A percentile compares a stretch with the other conserved stretches of the same genome.
Conservation (phyloP, 805 yeast genomes). For the Candida ficus region DNA sequence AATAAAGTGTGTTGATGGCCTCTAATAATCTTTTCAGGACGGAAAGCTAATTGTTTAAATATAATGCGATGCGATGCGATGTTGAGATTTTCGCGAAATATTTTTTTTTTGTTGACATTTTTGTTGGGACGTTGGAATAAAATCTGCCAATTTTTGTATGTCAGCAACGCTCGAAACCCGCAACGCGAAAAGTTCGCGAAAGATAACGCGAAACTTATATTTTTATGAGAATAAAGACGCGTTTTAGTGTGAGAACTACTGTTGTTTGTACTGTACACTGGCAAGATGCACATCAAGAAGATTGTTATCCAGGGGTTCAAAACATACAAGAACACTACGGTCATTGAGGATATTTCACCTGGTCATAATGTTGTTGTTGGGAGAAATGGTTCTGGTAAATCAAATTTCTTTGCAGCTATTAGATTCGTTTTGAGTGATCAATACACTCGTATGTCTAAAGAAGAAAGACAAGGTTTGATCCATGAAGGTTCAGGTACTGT, state of each 20-base stretch:
- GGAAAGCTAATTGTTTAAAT: no score
- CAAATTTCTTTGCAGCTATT: conserved; percentile 92
- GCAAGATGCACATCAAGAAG: conserved; percentile 36
- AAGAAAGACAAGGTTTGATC: conserved; percentile 79
- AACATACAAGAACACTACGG: conserved; percentile 81
- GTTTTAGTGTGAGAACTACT: conserved; percentile 3
- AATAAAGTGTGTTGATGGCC: neutral
- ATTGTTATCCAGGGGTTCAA: conserved; percentile 89
- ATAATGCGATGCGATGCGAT: neutral
- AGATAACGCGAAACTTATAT: neutral
- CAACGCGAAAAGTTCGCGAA: neutral
- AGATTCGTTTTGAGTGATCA: conserved; percentile 90
- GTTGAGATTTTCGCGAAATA: conserved; percentile 3
- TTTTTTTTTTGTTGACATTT: conserved; percentile 4
- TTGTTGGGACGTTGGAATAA: conserved; percentile 11
- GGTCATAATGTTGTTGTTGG: conserved; percentile 86
- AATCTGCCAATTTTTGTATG: conserved; percentile 1
- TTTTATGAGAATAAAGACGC: conserved; percentile 1
- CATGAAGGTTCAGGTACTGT: conserved; percentile 90
- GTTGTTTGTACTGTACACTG: neutral
- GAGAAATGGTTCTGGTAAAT: conserved; percentile 94
- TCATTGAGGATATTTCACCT: conserved; percentile 72
- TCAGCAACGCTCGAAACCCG: neutral
- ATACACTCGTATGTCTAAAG: conserved; percentile 75
- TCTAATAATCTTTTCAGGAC: no score